phyloP scores from a whole-genome alignment of 768 basidiomycete genomes.

The Amanita thiersii region DNA sequence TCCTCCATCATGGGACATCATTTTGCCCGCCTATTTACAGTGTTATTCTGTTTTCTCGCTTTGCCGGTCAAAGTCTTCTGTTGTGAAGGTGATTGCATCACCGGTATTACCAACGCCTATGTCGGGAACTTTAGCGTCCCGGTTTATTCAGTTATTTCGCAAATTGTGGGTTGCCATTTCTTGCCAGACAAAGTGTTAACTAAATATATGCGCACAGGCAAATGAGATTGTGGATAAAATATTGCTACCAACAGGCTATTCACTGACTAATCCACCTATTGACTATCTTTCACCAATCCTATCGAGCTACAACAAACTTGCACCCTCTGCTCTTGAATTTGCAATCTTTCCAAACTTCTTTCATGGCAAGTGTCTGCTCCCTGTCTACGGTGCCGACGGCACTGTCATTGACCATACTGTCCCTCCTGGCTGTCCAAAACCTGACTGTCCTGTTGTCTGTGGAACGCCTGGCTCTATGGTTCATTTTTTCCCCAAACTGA shows the following conservation, averaged over 20 bases:
- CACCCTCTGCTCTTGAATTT: conserved; percentile 35
- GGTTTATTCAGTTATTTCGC: conserved; percentile 18
- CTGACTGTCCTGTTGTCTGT: conserved; percentile 71
- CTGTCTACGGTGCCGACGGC: conserved; percentile 6
- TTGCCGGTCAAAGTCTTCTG: conserved; percentile 34
- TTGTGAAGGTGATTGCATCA: conserved; percentile 68
- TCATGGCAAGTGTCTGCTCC: conserved; percentile 64
- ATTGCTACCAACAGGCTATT: conserved; percentile 6
- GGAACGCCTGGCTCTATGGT: conserved; percentile 78
- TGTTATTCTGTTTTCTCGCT: conserved; percentile 14
- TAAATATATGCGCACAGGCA: conserved; percentile 8
- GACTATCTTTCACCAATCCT: conserved; percentile 39
- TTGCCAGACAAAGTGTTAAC: not conserved
- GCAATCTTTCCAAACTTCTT: conserved; percentile 68
- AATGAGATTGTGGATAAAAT: conserved; percentile 10
- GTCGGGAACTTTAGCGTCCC: conserved; percentile 39
- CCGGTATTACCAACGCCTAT: conserved; percentile 48
- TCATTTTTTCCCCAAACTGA: conserved; percentile 51
- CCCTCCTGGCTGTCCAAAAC: conserved; percentile 69
- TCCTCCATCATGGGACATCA: conserved; percentile 5
- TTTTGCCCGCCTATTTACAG: not conserved
- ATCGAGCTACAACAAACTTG: conserved; percentile 32
- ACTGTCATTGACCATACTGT: conserved; percentile 32
- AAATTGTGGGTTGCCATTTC: not conserved
- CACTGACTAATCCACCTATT: conserved; percentile 10